Base-by-base conservation (phyloP, 768 basidiomycete species). In the Psilocybe tampanensis region DNA sequence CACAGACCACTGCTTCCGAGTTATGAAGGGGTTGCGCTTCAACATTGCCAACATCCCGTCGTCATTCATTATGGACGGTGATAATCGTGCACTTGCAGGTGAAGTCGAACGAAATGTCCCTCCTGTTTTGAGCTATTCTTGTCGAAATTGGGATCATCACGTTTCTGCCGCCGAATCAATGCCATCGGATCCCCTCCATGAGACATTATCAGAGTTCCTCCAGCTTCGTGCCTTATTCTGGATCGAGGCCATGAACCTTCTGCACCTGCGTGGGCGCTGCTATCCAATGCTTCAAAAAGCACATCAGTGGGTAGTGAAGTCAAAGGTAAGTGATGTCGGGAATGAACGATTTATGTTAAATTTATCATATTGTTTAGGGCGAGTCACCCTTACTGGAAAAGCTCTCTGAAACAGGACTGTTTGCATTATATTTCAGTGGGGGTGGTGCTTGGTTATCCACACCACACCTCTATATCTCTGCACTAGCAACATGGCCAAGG, bases 171-270 rank as follows among this genome's bases (percentile, higher is more conserved):
- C 41, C 3, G 17, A 13, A 56, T 12, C 22, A 22, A 54, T 18
- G 1, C 33, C 21, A 42, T 29, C 42, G 0, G 57, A 61, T 29
- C 18, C 54, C 42, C 59, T 66, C 6, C 47, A 29, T 43, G 18
- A 23, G 21, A 61, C 23, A 22, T 34, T 65, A 18, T 52, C 57
- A 13, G 36, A 65, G 0, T 64, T 67, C 18, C 54, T 67, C 21
- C 32, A 50, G 24, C 39, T 69, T 44, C 56, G 34, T 44, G 57
- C 58, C 3, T 48, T 69, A 15, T 65, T 69, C 48, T 69, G 66
- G 68, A 67, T 67, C 22, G 66, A 69, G 49, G 59, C 64, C 8
- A 66, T 69, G 66, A 67, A 67, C 50, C 59, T 69, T 13, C 56
- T 67, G 8, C 44, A 54, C 1, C 56, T 45, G 1, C 24, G 52